A percentile compares a stretch with the other conserved stretches of the same genome.
These are phyloP conservation scores for Sungouiozyma ichnusensis DNA, from an alignment of 805 yeast species.

Conservation along the genomic window DNA sequence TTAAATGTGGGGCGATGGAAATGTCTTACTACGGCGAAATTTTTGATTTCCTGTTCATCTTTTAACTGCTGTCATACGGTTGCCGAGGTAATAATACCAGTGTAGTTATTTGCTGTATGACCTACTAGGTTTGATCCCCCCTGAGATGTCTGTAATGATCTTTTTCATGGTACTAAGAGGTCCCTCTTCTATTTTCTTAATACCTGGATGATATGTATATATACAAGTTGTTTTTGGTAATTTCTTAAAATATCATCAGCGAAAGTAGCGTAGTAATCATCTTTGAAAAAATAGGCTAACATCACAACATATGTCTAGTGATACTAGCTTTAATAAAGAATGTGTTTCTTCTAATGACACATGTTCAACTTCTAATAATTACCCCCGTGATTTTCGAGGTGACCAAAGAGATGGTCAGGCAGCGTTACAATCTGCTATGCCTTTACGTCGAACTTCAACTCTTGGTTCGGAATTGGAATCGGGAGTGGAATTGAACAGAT, in stretches of 20 bases:
- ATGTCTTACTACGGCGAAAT: background rate
- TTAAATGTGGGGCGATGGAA: background rate
- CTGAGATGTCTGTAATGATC: too few relatives aligned
- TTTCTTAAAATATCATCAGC: too few relatives aligned
- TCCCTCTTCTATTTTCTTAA: too few relatives aligned
- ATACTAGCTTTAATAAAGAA: background rate
- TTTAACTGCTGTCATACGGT: background rate
- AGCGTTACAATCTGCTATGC: background rate
- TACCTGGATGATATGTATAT: too few relatives aligned
- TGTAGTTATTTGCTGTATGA: too few relatives aligned
- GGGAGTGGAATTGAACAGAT: slow-evolving; percentile 3
- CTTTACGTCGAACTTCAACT: slow-evolving; percentile 3
- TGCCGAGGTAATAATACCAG: background rate
- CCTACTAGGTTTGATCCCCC: too few relatives aligned
- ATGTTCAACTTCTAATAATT: background rate
- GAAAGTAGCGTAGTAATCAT: too few relatives aligned
- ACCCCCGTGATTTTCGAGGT: background rate
- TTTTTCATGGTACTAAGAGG: too few relatives aligned
- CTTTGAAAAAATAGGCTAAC: too few relatives aligned
- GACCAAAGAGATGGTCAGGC: background rate
- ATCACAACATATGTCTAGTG: background rate
- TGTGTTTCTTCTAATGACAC: background rate
- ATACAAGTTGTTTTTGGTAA: too few relatives aligned
- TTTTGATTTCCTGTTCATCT: background rate
- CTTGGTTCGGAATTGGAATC: slow-evolving; percentile 6